phyloP scores from a whole-genome alignment of 805 yeast species.

The Saccharomycopsis oosterbeekiorum region DNA sequence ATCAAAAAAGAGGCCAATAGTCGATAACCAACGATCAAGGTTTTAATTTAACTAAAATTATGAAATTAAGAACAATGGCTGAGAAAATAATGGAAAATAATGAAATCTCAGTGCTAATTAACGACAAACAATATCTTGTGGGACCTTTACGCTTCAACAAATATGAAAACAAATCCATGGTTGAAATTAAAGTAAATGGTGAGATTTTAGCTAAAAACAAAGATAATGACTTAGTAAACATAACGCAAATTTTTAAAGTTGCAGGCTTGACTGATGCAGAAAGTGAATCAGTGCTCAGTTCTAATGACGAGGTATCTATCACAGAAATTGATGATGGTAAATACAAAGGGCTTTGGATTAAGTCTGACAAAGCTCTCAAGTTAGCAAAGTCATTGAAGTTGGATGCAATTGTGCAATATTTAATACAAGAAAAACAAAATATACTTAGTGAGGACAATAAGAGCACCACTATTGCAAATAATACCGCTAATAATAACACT shows the following conservation, averaged over 20 bases:
- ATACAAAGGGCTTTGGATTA: conserved; percentile 17
- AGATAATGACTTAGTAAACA: conserved; percentile 14
- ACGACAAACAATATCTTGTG: background rate
- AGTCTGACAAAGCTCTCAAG: conserved; percentile 3
- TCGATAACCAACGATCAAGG: too few species aligned
- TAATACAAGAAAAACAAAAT: conserved; percentile 1
- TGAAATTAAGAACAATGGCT: background rate
- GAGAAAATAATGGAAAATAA: background rate
- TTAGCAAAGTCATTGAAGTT: conserved; percentile 7
- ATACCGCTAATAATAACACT: conserved; percentile 27
- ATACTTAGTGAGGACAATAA: background rate
- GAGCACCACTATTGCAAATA: conserved; percentile 21
- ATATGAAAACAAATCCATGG: conserved; percentile 14
- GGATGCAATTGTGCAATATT: conserved; percentile 1
- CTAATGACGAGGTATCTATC: background rate
- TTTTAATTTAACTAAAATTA: background rate
- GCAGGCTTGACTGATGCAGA: conserved; percentile 12
- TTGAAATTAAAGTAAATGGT: conserved; percentile 7
- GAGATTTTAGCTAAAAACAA: conserved; percentile 9
- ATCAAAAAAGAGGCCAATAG: too few species aligned
- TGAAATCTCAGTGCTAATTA: background rate
- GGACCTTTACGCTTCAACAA: conserved; percentile 2
- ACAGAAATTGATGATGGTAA: conserved; percentile 16
- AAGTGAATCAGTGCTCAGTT: background rate
- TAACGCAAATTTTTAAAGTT: conserved; percentile 7